These are phyloP conservation scores for Aphanoascus verrucosus DNA, from an alignment of 2,329 filamentous ascomycete genomes.

Conservation along the genomic window DNA sequence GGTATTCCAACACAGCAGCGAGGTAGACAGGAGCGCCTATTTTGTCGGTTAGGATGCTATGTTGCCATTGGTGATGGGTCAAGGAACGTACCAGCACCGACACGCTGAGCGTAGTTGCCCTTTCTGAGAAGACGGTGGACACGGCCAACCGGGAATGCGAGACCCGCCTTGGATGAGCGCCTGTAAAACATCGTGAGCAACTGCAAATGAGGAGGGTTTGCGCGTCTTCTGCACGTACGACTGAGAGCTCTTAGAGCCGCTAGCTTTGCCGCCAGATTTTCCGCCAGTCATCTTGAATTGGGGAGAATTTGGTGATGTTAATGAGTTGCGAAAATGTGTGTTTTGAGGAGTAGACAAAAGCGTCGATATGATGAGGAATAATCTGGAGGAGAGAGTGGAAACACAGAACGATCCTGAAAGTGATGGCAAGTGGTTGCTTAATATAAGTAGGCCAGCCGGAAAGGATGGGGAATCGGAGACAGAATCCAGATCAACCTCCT, in stretches of 20 bases:
- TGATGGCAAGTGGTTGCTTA: conserved; percentile 22
- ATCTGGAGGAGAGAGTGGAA: conserved; percentile 17
- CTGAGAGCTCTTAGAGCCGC: conserved; percentile 97
- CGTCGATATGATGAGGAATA: conserved; percentile 8
- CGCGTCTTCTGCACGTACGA: conserved; percentile 57
- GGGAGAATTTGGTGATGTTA: conserved; percentile 15
- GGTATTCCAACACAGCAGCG: conserved; percentile 16
- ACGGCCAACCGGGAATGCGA: conserved; percentile 98
- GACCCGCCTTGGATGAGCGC: conserved; percentile 97
- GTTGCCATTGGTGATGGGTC: too few relatives aligned
- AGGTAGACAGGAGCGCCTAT: conserved; percentile 84
- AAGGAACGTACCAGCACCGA: conserved; percentile 68
- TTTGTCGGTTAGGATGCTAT: neutral
- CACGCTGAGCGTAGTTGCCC: conserved; percentile 99
- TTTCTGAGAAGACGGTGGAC: conserved; percentile 97
- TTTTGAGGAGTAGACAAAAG: conserved; percentile 21
- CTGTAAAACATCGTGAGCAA: conserved; percentile 38
- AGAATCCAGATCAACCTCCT: conserved; percentile 35
- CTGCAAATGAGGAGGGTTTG: neutral
- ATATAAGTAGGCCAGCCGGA: conserved; percentile 20
- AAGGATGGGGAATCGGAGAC: conserved; percentile 25
- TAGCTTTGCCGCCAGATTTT: conserved; percentile 99
- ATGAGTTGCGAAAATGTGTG: conserved; percentile 18
- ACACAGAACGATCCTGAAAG: conserved; percentile 11
- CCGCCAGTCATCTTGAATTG: conserved; percentile 95